These are phyloP conservation scores for Apophysomyces elegans DNA, from an alignment of 371 early-diverging fungal species.

Conservation along the genomic window DNA sequence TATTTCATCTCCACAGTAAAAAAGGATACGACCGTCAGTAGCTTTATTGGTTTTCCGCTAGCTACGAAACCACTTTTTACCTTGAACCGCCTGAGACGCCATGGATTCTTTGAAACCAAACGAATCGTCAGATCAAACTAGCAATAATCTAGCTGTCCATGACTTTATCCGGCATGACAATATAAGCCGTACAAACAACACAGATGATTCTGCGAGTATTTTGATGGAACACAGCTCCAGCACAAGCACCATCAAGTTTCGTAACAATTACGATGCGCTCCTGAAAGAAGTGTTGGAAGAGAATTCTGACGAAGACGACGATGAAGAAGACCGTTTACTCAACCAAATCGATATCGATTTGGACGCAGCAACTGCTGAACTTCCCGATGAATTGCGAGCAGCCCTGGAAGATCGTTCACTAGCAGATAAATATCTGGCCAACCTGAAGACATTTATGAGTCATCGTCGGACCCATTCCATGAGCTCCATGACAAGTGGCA, in stretches of 20 bases:
- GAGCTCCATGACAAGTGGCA: constrained; percentile 40
- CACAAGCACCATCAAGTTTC: constrained; percentile 41
- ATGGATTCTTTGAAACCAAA: constrained; percentile 4
- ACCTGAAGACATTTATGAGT: constrained; percentile 51
- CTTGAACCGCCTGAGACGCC: constrained; percentile 1
- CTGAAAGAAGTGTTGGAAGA: constrained; percentile 66
- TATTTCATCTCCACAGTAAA: not conserved
- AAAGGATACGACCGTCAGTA: constrained; percentile 1
- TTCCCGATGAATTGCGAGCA: constrained; percentile 56
- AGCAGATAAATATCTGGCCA: constrained; percentile 54
- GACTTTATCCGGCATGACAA: not conserved
- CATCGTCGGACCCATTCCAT: constrained; percentile 51
- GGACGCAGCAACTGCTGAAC: constrained; percentile 48
- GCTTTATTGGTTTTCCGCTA: not conserved
- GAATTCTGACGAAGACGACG: constrained; percentile 41
- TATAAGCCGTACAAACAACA: not conserved
- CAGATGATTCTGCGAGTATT: constrained; percentile 12
- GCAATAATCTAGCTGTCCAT: not conserved
- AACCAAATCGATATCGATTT: constrained; percentile 43
- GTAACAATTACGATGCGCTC: constrained; percentile 60
- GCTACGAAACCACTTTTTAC: constrained; percentile 6
- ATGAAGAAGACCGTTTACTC: constrained; percentile 26
- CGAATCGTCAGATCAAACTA: not conserved
- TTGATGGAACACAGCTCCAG: constrained; percentile 45
- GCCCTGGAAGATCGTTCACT: constrained; percentile 57